Evolutionary conservation across 148 eudicot species (phyloP).

Genomic region (Amaranthus cruentus): DNA sequence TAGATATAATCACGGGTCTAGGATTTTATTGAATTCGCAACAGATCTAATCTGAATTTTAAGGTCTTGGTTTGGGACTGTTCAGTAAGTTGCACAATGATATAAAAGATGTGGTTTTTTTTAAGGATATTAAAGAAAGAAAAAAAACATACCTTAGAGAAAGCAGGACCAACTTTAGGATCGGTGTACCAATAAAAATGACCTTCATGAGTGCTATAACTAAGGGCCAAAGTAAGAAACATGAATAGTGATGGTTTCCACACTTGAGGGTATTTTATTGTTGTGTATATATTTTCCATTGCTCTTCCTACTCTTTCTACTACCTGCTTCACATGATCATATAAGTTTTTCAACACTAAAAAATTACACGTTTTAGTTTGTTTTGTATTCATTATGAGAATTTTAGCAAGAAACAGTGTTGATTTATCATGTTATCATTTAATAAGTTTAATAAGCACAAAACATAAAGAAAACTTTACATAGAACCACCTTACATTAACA

Average conservation of each 20-base stretch:
- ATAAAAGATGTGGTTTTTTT: not conserved
- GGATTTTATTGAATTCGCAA: too few relatives aligned
- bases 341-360: not conserved
- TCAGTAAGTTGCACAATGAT: too few relatives aligned
- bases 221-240: constrained; percentile 54
- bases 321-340: constrained; percentile 24
- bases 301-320: constrained; percentile 31
- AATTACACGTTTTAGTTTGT: too few relatives aligned
- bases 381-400: too few relatives aligned
- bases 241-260: constrained; percentile 68
- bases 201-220: constrained; percentile 72
- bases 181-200: constrained; percentile 69
- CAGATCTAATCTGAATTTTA: too few relatives aligned
- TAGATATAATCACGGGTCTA: too few relatives aligned
- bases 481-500: too few relatives aligned
- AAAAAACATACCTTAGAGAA: constrained; percentile 45
- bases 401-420: too few relatives aligned
- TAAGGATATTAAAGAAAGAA: not conserved
- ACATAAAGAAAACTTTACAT: too few relatives aligned
- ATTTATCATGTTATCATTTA: too few relatives aligned
- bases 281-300: constrained; percentile 41
- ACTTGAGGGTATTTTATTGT: constrained; percentile 54
- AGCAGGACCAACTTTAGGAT: constrained; percentile 50
- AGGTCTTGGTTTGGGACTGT: too few relatives aligned
- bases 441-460: too few relatives aligned